Conservation (phyloP, 768 basidiomycete genomes). For the Heimioporus sp. region DNA sequence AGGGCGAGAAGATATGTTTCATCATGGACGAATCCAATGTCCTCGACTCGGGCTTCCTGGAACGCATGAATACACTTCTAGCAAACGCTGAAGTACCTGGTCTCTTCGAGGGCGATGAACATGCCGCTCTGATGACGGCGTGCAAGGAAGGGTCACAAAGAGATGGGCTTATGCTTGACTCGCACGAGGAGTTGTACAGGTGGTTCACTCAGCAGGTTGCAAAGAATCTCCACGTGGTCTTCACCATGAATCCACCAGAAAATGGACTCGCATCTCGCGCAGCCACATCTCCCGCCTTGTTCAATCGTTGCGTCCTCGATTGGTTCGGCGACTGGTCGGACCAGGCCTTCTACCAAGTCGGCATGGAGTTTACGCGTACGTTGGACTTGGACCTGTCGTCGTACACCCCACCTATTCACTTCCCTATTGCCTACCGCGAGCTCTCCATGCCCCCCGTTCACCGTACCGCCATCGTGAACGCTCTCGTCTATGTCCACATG, state of each 20-base stretch:
- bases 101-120: conserved; percentile 99
- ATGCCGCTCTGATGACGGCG: conserved; percentile 96
- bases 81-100: conserved; percentile 99
- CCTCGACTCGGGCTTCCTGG: conserved; percentile 96
- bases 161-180: conserved; percentile 97
- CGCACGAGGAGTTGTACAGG: conserved; percentile 93
- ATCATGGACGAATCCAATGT: conserved; percentile 99
- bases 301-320: conserved; percentile 98
- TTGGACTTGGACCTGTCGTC: conserved; percentile 88
- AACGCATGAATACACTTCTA: conserved; percentile 99
- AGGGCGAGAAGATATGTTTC: conserved; percentile 99
- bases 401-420: conserved; percentile 75
- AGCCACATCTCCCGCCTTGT: conserved; percentile 95
- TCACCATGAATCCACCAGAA: conserved; percentile 98
- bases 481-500: conserved; percentile 87
- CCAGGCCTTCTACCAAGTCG: conserved; percentile 97
- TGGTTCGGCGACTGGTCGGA: conserved; percentile 99
- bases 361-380: conserved; percentile 91
- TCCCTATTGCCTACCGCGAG: conserved; percentile 88
- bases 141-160: conserved; percentile 99
- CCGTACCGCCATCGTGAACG: conserved; percentile 89
- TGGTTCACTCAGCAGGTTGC: conserved; percentile 99
- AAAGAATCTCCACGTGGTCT: conserved; percentile 96
- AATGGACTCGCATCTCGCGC: conserved; percentile 94
- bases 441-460: conserved; percentile 86